Conservation (phyloP, 441 rosid species). For the Breynia disticha region DNA sequence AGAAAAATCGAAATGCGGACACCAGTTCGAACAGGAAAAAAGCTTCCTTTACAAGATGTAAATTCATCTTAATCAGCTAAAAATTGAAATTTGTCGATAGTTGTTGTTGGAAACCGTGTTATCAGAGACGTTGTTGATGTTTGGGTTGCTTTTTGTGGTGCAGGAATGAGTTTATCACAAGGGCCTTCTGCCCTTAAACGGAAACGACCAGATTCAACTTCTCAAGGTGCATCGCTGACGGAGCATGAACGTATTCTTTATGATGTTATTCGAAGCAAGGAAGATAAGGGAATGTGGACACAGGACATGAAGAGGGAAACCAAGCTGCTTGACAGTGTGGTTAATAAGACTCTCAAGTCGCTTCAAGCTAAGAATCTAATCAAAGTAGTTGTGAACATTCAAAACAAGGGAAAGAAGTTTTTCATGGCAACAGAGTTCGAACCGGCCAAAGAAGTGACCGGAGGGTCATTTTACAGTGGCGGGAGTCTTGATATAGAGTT, state of each 20-base stretch:
- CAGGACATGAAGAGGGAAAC: conserved; percentile 35
- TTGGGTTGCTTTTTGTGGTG: conserved; percentile 1
- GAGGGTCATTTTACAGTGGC: conserved; percentile 67
- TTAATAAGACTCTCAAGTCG: conserved; percentile 32
- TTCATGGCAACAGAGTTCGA: conserved; percentile 53
- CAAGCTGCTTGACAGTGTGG: conserved; percentile 21
- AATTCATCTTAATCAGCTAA: too few species aligned
- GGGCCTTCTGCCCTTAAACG: conserved; percentile 26
- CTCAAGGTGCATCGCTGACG: conserved; percentile 25
- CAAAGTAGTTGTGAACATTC: conserved; percentile 52
- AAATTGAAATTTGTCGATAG: too few species aligned
- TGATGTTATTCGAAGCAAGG: conserved; percentile 35
- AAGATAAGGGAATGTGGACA: conserved; percentile 50
- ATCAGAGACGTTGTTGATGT: neutral
- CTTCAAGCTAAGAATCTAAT: conserved; percentile 41
- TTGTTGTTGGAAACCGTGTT: neutral
- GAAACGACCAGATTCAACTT: conserved; percentile 34
- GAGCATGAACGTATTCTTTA: conserved; percentile 42
- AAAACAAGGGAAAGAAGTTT: conserved; percentile 46
- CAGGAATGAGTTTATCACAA: conserved; percentile 30
- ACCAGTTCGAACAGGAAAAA: too few species aligned
- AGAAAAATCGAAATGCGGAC: too few species aligned
- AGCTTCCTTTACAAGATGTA: too few species aligned
- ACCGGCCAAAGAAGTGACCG: conserved; percentile 56
- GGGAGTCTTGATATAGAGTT: conserved; percentile 47